Conservation (phyloP, 2,329 filamentous ascomycete species). For the Fusarium sp. region DNA sequence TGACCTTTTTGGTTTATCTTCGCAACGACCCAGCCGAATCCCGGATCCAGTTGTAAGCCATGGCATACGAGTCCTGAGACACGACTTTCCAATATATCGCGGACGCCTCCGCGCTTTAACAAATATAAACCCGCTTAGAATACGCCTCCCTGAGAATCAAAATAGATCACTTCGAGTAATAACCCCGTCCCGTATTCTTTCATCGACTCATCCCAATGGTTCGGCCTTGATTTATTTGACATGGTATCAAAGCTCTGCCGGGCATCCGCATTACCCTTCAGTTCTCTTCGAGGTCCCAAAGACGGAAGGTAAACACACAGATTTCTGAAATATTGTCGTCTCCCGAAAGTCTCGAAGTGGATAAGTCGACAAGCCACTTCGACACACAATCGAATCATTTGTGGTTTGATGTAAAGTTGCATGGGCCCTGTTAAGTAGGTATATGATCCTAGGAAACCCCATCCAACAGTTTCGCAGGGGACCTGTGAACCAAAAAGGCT, state of each 20-base stretch:
- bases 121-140: conserved; percentile 25
- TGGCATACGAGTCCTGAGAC: conserved; percentile 15
- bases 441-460: conserved; percentile 29
- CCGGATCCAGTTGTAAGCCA: conserved; percentile 6
- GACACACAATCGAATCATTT: conserved; percentile 11
- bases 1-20: background rate
- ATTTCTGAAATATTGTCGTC: conserved; percentile 13
- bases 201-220: conserved; percentile 16
- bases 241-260: conserved; percentile 35
- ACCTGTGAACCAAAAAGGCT: conserved; percentile 25
- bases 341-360: conserved; percentile 13
- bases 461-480: conserved; percentile 35
- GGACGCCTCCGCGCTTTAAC: conserved; percentile 23
- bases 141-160: conserved; percentile 35
- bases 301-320: background rate
- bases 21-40: background rate
- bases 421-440: conserved; percentile 8
- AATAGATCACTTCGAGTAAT: conserved; percentile 17
- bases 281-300: conserved; percentile 3
- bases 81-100: conserved; percentile 42
- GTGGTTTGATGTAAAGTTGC: conserved; percentile 25
- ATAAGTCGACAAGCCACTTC: conserved; percentile 16
- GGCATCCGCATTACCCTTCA: conserved; percentile 19
- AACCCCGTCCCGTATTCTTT: conserved; percentile 15
- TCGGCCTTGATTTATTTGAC: conserved; percentile 22